These are phyloP conservation scores for Macaranga tanarius DNA, from an alignment of 441 rosid species.

Conservation along the genomic window DNA sequence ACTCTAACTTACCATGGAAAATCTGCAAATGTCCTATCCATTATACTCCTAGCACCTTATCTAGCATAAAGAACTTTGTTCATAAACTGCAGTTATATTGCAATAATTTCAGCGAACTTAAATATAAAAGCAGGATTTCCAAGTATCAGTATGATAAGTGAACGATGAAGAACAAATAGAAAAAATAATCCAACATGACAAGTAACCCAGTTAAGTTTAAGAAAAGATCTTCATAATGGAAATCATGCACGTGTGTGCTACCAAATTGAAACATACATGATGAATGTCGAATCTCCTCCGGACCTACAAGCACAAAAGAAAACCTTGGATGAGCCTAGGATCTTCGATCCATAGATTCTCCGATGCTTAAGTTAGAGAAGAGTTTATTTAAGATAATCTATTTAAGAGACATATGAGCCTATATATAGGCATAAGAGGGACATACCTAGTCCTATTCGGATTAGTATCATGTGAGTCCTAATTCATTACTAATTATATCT, in stretches of 20 bases:
- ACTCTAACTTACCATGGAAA: constrained; percentile 94
- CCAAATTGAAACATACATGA: not conserved
- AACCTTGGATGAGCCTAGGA: too few relatives aligned
- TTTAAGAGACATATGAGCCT: too few relatives aligned
- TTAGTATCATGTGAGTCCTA: too few relatives aligned
- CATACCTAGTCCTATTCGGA: too few relatives aligned
- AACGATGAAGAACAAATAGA: not conserved
- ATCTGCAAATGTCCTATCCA: constrained; percentile 93
- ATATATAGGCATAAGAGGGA: too few relatives aligned
- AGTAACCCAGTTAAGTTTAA: not conserved
- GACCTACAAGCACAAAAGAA: too few relatives aligned
- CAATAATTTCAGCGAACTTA: constrained; percentile 27
- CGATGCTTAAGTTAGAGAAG: too few relatives aligned
- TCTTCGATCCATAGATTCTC: too few relatives aligned
- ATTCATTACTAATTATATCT: too few relatives aligned
- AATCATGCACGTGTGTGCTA: not conserved
- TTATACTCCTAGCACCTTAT: constrained; percentile 95
- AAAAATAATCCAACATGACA: not conserved
- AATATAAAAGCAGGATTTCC: constrained; percentile 1
- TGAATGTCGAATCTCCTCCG: too few relatives aligned
- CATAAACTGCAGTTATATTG: constrained; percentile 73
- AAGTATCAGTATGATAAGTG: constrained; percentile 1
- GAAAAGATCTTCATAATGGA: not conserved
- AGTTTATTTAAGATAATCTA: too few relatives aligned
- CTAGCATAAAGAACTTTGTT: constrained; percentile 96